Evolutionary conservation across 306 rosid species (phyloP).

Genomic region (Vicia sativa): DNA sequence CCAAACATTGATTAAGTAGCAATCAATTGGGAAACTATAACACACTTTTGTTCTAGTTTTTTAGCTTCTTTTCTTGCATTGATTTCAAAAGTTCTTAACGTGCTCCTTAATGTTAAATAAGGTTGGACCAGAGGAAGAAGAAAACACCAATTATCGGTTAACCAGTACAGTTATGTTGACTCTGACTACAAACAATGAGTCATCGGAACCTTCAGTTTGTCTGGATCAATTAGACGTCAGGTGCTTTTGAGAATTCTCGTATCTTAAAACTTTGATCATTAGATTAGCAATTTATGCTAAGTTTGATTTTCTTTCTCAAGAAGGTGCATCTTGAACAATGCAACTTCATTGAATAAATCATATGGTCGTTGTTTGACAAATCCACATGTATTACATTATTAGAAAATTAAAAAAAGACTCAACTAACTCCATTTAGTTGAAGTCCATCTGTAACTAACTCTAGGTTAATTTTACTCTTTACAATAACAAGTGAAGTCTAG

Average conservation of each 20-base stretch:
- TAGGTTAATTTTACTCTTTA: no score
- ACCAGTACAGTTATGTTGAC: slow-evolving; percentile 96
- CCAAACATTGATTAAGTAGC: slow-evolving; percentile 1
- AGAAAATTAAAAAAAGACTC: no score
- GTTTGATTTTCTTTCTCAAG: slow-evolving; percentile 24
- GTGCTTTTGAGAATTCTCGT: slow-evolving; percentile 49
- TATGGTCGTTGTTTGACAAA: slow-evolving; percentile 4
- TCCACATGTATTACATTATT: neutral
- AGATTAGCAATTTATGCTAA: slow-evolving; percentile 9
- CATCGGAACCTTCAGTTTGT: slow-evolving; percentile 83
- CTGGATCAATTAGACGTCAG: slow-evolving; percentile 95
- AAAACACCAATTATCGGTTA: slow-evolving; percentile 72
- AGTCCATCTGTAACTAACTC: no score
- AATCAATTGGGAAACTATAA: slow-evolving; percentile 15
- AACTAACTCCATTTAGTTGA: no score
- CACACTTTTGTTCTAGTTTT: slow-evolving; percentile 12
- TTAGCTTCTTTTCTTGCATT: slow-evolving; percentile 1
- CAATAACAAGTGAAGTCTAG: no score
- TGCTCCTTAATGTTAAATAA: slow-evolving; percentile 35
- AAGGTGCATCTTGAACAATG: slow-evolving; percentile 32
- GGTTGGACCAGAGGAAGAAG: slow-evolving; percentile 94
- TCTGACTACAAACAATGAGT: slow-evolving; percentile 77
- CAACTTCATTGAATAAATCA: slow-evolving; percentile 20
- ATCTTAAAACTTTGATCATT: slow-evolving; percentile 5
- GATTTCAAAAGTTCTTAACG: slow-evolving; percentile 9